Evolutionary conservation across 345 rosid genomes (phyloP).

Genomic region (Turritis glabra): DNA sequence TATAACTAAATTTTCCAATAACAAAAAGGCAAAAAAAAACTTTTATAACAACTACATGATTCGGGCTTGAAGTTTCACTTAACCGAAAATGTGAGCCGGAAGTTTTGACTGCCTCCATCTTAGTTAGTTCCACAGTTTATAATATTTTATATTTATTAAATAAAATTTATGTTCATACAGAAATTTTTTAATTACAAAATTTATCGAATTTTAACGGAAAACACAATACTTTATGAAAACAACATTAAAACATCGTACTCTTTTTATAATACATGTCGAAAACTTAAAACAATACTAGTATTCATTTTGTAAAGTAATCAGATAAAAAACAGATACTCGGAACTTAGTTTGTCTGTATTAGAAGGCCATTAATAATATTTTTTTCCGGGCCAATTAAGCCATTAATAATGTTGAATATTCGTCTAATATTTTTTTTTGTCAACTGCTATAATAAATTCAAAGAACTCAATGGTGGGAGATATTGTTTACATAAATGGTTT

Average conservation of each 20-base stretch:
- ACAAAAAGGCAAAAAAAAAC: too few relatives aligned
- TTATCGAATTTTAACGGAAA: background rate
- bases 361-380: background rate
- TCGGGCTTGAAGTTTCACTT: background rate
- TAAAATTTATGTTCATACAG: background rate
- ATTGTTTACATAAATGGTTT: too few relatives aligned
- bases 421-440: background rate
- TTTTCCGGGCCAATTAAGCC: background rate
- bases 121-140: too few relatives aligned
- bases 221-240: background rate
- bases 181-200: background rate
- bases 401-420: background rate
- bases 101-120: background rate
- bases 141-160: too few relatives aligned
- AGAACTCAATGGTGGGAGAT: too few relatives aligned
- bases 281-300: background rate
- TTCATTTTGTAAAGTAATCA: background rate
- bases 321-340: background rate
- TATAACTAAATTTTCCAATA: too few relatives aligned
- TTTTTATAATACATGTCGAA: background rate
- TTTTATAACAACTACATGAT: background rate
- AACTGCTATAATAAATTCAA: too few relatives aligned
- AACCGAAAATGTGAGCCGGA: background rate
- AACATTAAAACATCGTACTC: background rate
- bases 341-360: background rate